Base-by-base conservation (phyloP, 441 rosid species). In the Jatropha multifida region DNA sequence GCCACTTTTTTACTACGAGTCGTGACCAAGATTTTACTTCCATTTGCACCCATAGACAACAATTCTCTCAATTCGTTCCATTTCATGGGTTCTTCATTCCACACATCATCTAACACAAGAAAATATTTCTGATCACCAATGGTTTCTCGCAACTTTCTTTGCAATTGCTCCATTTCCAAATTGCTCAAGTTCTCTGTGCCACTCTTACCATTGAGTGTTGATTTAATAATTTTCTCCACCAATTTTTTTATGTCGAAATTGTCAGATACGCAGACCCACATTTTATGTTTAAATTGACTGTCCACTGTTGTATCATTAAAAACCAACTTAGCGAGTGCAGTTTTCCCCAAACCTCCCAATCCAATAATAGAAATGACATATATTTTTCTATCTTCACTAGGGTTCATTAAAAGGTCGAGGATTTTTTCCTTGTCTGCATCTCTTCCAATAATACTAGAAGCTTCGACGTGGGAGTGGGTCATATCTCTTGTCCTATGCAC, bases 101-200 rank as follows among this genome's bases (percentile, higher is more conserved):
- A 81, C 3, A 77, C 73, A 75, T 84, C 81, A 77, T 79, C 83
- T n/a, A 82, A 61, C 10, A 80, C 74, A 15, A 78, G 61, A 17
- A 83, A 46, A 49, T 76, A 76, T n/a, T 52, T 73, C 55, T 17
- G 62, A n/a, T 46, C 58, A 0, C 23, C 5, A 74, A 38, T 1
- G n/a, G 27, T 48, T 3, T 49, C 59, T 5, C 63, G 70, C 17
- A 81, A 63, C 9, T 4, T 13, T 15, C 1, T 38, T 44, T 55
- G 60, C 8, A n/a, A 18, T 6, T n/a, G 26, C 0, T 55, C 58
- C 58, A 54, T 54, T 54, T 18, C 60, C 60, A 18, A 18, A 18
- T 55, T n/a, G 10, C 27, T 55, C 2, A 55, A 55, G 11, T 55
- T 55, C n/a, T n/a, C 27, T 15, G 0, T 4, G 6, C 20, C 2